Base-by-base conservation (phyloP, 2,329 filamentous ascomycete species). In the Colletotrichum australisinense region DNA sequence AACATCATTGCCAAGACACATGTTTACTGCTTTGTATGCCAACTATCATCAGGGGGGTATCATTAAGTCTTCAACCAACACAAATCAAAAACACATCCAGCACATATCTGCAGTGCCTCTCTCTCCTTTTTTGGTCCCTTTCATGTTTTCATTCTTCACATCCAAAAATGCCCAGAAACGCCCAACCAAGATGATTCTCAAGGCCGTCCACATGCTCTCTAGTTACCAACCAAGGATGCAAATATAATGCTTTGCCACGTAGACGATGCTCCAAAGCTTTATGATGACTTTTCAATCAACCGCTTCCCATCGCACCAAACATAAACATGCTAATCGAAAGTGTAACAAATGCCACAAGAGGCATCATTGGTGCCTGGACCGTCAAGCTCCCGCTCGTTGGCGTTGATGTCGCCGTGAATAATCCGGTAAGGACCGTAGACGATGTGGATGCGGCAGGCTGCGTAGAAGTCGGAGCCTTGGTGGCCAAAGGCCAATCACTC, bases 401-500 rank as follows among this genome's bases (percentile, higher is more conserved):
- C 24, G 81, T 83, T 65, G 76, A 75, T 5, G 82, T 83, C 8
- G 82, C 82, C 12, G 81, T 83, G 71, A 78, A 83, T 1, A 83
- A 69, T 5, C 82, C 82, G 19, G 81, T 83, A 70, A 81, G 65
- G 16, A 71, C 73, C 53, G 58, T 62, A 30, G 75, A 76, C 22
- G 76, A 72, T 0, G 77, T 76, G 5, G 77, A 63, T 1, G 77
- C 76, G 12, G 75, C 75, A 14, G 78, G 76, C 38, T 75, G 74
- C 26, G 77, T 75, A 12, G 75, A 65, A 12, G 77, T 77, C 8
- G 76, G 63, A 6, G 76, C 75, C 55, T 75, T 53, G 24, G 80
- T 79, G 8, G 79, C 77, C n/a, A 84, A 76, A 5, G 83, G 82
- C 83, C 84, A 88, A 70, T 87, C 85, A 19, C 79, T 80, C 12